A percentile compares a stretch with the other conserved stretches of the same genome.
These are phyloP conservation scores for Zymoseptoria pseudotritici DNA, from an alignment of 2,329 filamentous ascomycete species.

Conservation along the genomic window DNA sequence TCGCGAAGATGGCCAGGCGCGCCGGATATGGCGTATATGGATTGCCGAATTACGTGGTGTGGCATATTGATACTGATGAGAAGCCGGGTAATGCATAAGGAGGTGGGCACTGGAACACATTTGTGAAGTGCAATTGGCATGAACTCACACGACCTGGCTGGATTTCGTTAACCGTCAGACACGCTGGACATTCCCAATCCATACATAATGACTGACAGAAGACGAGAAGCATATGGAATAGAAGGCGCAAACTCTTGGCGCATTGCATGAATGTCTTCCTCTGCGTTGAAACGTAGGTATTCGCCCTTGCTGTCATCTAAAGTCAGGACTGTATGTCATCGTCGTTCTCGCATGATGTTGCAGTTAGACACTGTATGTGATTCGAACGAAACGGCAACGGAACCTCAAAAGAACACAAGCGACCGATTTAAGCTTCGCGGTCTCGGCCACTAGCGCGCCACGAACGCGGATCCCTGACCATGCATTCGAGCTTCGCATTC, in stretches of 20 bases:
- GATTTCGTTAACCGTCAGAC: background rate
- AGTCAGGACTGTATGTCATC: no score
- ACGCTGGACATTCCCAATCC: background rate
- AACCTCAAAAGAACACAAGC: no score
- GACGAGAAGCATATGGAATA: background rate
- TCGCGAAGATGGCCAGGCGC: slow-evolving; percentile 96
- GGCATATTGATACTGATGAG: slow-evolving; percentile 96
- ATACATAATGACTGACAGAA: slow-evolving; percentile 1
- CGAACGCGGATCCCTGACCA: background rate
- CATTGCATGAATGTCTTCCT: background rate
- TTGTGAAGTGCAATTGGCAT: no score
- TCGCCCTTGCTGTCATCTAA: no score
- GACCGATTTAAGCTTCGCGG: background rate
- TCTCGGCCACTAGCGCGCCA: background rate
- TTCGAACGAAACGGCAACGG: no score
- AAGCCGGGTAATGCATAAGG: slow-evolving; percentile 67
- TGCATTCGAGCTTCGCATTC: background rate
- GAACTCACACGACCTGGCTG: background rate
- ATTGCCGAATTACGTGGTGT: slow-evolving; percentile 94
- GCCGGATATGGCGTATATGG: slow-evolving; percentile 90
- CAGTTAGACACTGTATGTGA: no score
- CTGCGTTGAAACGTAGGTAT: no score
- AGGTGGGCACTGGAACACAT: background rate
- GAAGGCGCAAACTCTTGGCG: background rate
- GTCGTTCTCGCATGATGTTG: no score